Conservation (phyloP, 164 flowering plant species). For the Tetrastigma voinierianum region DNA sequence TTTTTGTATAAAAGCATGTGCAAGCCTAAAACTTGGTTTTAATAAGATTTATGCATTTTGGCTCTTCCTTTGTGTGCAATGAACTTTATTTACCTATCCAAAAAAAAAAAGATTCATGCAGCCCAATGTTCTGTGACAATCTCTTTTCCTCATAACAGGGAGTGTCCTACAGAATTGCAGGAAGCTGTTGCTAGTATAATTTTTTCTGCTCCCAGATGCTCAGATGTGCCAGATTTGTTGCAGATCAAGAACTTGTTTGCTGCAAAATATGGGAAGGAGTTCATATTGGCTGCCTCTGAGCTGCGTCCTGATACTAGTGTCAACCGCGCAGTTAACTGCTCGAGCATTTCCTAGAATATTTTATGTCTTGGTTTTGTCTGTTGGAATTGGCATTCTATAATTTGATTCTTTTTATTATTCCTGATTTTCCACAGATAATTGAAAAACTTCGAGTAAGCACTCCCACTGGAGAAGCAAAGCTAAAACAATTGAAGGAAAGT, state of each 20-base stretch:
- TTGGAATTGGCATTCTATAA: not conserved
- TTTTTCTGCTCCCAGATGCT: conserved; percentile 95
- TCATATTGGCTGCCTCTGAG: conserved; percentile 72
- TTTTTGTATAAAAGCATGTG: not conserved
- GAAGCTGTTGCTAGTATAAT: conserved; percentile 96
- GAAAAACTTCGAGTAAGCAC: conserved; percentile 85
- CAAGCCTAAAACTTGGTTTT: not conserved
- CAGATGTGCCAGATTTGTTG: conserved; percentile 90
- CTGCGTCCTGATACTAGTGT: conserved; percentile 94
- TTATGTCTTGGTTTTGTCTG: not conserved
- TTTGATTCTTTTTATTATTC: not conserved
- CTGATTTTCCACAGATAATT: conserved; percentile 53
- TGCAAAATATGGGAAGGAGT: conserved; percentile 93
- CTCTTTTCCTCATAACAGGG: conserved; percentile 44
- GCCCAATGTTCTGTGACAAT: conserved; percentile 1
- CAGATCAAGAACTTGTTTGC: conserved; percentile 66
- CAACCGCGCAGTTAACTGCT: conserved; percentile 72
- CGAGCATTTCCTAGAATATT: not conserved
- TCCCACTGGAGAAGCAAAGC: conserved; percentile 66
- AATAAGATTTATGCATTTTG: not conserved
- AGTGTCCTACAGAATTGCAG: conserved; percentile 79
- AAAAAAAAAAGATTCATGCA: not conserved
- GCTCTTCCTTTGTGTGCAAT: not conserved
- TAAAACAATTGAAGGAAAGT: conserved; percentile 69
- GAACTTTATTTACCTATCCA: too few species aligned